Conservation (phyloP, 2,329 filamentous ascomycete species). For the Polychaeton citri region DNA sequence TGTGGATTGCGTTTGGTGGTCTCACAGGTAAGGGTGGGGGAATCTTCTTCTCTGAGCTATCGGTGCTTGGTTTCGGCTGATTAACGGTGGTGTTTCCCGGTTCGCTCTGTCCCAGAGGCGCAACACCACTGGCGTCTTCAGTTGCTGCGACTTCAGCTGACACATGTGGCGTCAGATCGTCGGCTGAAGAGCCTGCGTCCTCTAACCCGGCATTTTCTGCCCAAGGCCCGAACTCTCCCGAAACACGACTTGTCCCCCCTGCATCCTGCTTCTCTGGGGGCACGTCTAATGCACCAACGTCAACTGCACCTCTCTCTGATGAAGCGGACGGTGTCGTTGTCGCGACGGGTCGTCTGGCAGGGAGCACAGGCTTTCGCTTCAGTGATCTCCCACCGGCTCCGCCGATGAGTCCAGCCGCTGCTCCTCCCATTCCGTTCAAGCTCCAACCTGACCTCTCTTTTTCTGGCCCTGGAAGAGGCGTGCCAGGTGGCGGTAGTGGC, state of each 20-base stretch:
- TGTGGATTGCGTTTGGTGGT: background rate
- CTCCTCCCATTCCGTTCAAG: slow-evolving; percentile 1
- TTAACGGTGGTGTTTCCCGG: background rate
- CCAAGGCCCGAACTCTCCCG: slow-evolving; percentile 15
- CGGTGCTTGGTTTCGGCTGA: background rate
- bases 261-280: no score
- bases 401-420: slow-evolving; percentile 4
- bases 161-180: background rate
- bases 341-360: no score
- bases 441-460: slow-evolving; percentile 3
- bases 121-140: background rate
- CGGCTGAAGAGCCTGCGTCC: background rate
- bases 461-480: slow-evolving; percentile 49
- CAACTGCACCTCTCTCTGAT: no score
- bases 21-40: background rate
- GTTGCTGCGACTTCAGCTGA: background rate
- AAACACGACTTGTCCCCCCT: no score
- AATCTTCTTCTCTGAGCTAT: background rate
- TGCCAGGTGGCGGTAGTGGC: slow-evolving; percentile 68
- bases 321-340: no score
- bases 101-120: background rate
- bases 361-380: slow-evolving; percentile 13
- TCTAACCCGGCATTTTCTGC: slow-evolving; percentile 3
- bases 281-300: no score
- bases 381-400: slow-evolving; percentile 3